phyloP scores from a whole-genome alignment of 371 early-diverging fungal species.

The Massospora cicadina region DNA sequence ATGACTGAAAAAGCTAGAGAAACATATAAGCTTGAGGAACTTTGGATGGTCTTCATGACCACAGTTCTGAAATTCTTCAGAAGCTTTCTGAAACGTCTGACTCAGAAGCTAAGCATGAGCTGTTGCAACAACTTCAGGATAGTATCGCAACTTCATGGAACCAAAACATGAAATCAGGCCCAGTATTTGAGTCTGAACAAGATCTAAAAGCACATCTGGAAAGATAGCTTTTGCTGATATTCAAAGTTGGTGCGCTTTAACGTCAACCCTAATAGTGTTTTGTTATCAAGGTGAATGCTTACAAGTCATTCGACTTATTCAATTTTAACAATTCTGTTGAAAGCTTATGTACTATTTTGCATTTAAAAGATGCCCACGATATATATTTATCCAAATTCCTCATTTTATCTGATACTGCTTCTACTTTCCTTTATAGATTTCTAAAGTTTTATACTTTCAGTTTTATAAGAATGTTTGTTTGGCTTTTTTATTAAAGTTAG shows the following conservation, averaged over 20 bases:
- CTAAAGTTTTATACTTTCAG: too few relatives aligned
- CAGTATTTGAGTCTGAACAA: not conserved
- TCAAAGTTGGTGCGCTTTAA: not conserved
- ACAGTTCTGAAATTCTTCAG: not conserved
- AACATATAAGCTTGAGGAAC: not conserved
- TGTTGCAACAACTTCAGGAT: not conserved
- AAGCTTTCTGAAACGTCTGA: not conserved
- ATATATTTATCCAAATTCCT: too few relatives aligned
- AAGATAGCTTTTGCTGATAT: not conserved
- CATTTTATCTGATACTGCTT: too few relatives aligned
- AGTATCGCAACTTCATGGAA: not conserved
- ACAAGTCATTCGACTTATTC: too few relatives aligned
- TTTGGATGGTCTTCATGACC: not conserved
- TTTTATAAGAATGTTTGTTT: too few relatives aligned
- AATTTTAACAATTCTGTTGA: too few relatives aligned
- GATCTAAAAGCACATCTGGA: not conserved
- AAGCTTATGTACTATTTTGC: too few relatives aligned
- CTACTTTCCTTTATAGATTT: too few relatives aligned
- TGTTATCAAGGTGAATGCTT: too few relatives aligned
- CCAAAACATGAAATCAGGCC: not conserved
- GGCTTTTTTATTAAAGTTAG: too few relatives aligned
- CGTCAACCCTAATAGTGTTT: too few relatives aligned
- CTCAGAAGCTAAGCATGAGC: not conserved
- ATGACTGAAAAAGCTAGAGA: slow-evolving; percentile 3
- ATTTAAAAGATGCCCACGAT: too few relatives aligned